A percentile compares a stretch with the other conserved stretches of the same genome.
These are phyloP conservation scores for Vinca minor DNA, from an alignment of 257 asterid species.

Conservation along the genomic window DNA sequence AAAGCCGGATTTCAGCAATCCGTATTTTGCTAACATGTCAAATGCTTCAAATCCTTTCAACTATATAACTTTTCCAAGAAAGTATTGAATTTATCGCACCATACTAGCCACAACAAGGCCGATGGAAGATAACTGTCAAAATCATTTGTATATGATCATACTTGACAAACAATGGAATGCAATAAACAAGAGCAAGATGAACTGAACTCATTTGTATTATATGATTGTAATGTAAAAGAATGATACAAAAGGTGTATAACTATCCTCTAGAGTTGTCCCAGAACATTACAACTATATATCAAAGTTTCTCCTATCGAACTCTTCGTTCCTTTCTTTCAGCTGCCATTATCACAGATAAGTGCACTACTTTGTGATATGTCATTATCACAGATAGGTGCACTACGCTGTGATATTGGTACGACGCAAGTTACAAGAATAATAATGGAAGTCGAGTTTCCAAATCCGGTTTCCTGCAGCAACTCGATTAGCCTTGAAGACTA, in stretches of 20 bases:
- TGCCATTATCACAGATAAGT: too few species aligned
- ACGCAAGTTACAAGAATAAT: neutral
- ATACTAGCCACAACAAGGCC: neutral
- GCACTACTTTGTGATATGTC: too few species aligned
- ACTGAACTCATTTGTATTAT: neutral
- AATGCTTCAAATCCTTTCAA: too few species aligned
- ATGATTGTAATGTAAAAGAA: slow-evolving; percentile 4
- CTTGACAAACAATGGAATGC: neutral
- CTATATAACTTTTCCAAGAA: neutral
- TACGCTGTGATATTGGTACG: too few species aligned
- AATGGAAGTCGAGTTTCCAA: neutral
- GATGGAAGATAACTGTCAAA: neutral
- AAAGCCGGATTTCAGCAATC: too few species aligned
- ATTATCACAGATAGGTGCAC: too few species aligned
- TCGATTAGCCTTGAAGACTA: slow-evolving; percentile 10
- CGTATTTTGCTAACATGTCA: too few species aligned
- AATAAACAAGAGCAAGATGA: neutral
- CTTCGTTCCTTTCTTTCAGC: slow-evolving; percentile 7
- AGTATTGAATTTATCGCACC: neutral
- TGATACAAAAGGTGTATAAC: slow-evolving; percentile 1
- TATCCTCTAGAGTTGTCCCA: neutral
- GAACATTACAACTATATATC: slow-evolving; percentile 6
- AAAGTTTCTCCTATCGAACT: neutral
- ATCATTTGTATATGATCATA: neutral
- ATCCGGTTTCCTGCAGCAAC: neutral